These are phyloP conservation scores for Apiotrichum domesticum DNA, from an alignment of 1,284 basidiomycete species.

Conservation along the genomic window DNA sequence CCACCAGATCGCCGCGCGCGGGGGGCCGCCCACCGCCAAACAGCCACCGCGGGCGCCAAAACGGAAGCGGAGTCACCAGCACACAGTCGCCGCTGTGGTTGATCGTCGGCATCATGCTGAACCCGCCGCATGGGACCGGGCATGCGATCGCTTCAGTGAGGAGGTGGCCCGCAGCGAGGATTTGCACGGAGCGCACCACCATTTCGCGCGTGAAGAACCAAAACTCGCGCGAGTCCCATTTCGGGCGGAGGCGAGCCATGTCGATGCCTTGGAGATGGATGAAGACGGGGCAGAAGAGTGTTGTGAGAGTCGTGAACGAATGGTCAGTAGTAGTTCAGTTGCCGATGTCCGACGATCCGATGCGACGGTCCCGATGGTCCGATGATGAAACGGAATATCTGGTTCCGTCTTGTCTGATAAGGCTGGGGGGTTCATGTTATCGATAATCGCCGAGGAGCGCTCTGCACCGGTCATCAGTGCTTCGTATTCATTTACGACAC, in stretches of 20 bases:
- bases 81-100: constrained; percentile 46
- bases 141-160: background rate
- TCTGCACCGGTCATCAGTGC: no score
- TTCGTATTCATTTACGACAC: no score
- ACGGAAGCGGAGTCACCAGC: constrained; percentile 54
- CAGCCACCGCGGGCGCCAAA: constrained; percentile 26
- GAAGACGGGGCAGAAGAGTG: no score
- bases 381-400: no score
- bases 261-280: no score
- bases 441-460: no score
- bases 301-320: no score
- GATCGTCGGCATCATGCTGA: constrained; percentile 85
- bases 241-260: background rate
- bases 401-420: no score
- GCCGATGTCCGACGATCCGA: no score
- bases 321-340: no score
- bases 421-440: no score
- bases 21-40: constrained; percentile 33
- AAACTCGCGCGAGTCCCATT: background rate
- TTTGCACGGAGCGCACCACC: background rate
- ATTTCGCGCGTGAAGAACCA: background rate
- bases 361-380: no score
- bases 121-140: constrained; percentile 50
- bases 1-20: constrained; percentile 73
- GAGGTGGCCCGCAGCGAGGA: background rate